Evolutionary conservation across 176 grass and related monocot genomes (phyloP).

Genomic region (Musa schizocarpa): DNA sequence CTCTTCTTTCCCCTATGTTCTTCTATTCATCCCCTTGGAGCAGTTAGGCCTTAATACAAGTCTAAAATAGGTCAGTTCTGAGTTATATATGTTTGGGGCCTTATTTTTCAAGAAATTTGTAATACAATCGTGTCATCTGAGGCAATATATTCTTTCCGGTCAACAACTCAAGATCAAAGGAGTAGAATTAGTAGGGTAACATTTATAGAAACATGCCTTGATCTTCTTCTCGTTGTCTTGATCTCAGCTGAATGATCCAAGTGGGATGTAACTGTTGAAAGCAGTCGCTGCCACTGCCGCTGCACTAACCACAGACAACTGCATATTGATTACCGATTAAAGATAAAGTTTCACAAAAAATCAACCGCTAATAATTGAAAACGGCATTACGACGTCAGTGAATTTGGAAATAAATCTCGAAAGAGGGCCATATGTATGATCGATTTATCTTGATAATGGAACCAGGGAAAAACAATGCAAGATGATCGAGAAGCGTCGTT

Average conservation of each 20-base stretch:
- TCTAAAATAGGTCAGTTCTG: too few species aligned
- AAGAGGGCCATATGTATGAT: background rate
- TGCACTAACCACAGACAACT: conserved; percentile 24
- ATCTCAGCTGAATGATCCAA: conserved; percentile 83
- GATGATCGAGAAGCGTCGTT: too few species aligned
- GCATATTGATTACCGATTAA: background rate
- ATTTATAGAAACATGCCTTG: conserved; percentile 8
- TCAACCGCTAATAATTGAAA: background rate
- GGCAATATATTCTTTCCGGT: too few species aligned
- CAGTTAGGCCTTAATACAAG: too few species aligned
- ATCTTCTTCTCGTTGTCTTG: conserved; percentile 52
- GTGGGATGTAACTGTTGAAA: conserved; percentile 18
- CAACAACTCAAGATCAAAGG: too few species aligned
- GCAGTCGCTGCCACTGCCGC: conserved; percentile 17
- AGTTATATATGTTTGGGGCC: too few species aligned
- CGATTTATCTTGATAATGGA: background rate
- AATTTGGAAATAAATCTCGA: background rate
- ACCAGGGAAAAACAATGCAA: too few species aligned
- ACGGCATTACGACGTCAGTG: too few species aligned
- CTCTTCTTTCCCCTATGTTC: too few species aligned
- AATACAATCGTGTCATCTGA: too few species aligned
- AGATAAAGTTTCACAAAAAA: background rate
- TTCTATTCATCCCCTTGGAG: too few species aligned
- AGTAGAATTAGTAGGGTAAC: background rate
- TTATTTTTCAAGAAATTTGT: too few species aligned